Percentiles rank a stretch among this genome's conserved stretches.
Evolutionary conservation across 2,329 filamentous ascomycete species (phyloP).

Genomic region (Aspergillus sp.): DNA sequence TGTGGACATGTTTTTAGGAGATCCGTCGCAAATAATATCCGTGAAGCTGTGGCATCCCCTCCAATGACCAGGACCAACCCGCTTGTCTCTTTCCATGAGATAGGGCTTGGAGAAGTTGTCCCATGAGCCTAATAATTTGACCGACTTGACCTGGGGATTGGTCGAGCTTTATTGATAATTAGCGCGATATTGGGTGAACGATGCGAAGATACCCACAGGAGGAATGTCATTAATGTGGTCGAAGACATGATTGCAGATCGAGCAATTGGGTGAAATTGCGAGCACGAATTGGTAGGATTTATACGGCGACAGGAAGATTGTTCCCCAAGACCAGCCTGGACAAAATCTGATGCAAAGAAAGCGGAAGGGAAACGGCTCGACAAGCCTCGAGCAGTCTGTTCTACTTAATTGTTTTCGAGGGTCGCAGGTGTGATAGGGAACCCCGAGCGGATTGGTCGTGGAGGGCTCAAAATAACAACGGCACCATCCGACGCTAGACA

Average conservation of each 20-base stretch:
- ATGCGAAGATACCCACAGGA: slow-evolving; percentile 27
- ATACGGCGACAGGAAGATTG: slow-evolving; percentile 9
- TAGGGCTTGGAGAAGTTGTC: slow-evolving; percentile 85
- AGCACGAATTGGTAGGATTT: slow-evolving; percentile 3
- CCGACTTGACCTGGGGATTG: slow-evolving; percentile 51
- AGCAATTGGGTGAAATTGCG: background rate
- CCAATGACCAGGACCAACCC: slow-evolving; percentile 75
- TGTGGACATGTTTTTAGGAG: slow-evolving; percentile 49
- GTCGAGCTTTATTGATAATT: slow-evolving; percentile 28
- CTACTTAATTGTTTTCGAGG: background rate
- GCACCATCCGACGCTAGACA: slow-evolving; percentile 13
- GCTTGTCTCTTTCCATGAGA: slow-evolving; percentile 75
- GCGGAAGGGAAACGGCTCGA: background rate
- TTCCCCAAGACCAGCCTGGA: slow-evolving; percentile 20
- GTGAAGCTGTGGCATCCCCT: slow-evolving; percentile 83
- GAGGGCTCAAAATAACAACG: slow-evolving; percentile 6
- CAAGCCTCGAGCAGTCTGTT: background rate
- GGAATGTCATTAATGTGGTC: slow-evolving; percentile 37
- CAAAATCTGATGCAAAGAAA: slow-evolving; percentile 7
- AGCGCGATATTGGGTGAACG: slow-evolving; percentile 8
- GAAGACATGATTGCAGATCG: slow-evolving; percentile 27
- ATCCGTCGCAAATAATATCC: slow-evolving; percentile 79
- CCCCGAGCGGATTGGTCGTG: background rate
- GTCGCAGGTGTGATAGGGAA: background rate
- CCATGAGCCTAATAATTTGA: slow-evolving; percentile 88